Percentiles rank a stretch among this genome's conserved stretches.
phyloP scores from a whole-genome alignment of 805 yeast species.

The Dipodascopsis uninucleata region DNA sequence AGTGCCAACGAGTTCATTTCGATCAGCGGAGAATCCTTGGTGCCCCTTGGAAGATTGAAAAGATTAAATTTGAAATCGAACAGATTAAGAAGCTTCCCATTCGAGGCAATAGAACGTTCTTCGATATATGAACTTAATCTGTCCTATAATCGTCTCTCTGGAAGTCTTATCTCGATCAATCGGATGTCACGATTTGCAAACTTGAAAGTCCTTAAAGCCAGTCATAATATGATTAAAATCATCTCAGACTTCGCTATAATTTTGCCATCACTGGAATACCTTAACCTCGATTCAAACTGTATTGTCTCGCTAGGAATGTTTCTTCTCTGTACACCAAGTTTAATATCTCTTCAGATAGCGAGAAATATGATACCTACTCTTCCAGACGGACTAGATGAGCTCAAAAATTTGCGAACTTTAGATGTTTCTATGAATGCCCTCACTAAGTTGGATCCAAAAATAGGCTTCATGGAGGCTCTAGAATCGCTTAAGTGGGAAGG shows the following conservation, averaged over 20 bases:
- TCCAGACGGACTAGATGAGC: slow-evolving; percentile 19
- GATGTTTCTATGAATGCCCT: slow-evolving; percentile 17
- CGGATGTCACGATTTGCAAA: slow-evolving; percentile 20
- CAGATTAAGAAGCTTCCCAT: slow-evolving; percentile 19
- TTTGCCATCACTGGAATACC: slow-evolving; percentile 19
- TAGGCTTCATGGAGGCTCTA: slow-evolving; percentile 14
- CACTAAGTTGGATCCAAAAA: slow-evolving; percentile 13
- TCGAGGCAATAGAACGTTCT: slow-evolving; percentile 7
- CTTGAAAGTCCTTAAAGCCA: slow-evolving; percentile 14
- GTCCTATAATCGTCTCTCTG: slow-evolving; percentile 15
- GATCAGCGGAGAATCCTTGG: slow-evolving; percentile 6
- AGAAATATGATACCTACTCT: slow-evolving; percentile 11
- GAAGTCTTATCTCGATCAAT: slow-evolving; percentile 20
- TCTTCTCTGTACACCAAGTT: slow-evolving; percentile 22
- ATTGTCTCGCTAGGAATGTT: slow-evolving; percentile 22
- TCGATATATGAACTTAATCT: slow-evolving; percentile 15
- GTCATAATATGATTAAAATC: slow-evolving; percentile 16
- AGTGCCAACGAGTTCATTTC: slow-evolving; percentile 16
- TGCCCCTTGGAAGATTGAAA: slow-evolving; percentile 6
- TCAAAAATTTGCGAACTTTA: slow-evolving; percentile 6
- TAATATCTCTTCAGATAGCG: slow-evolving; percentile 8
- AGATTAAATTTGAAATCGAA: slow-evolving; percentile 7
- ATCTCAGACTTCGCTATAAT: slow-evolving; percentile 27
- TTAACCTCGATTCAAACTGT: slow-evolving; percentile 16
- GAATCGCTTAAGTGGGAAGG: slow-evolving; percentile 24